Conservation (phyloP, 2,329 filamentous ascomycete species). For the Colletotrichum lini region DNA sequence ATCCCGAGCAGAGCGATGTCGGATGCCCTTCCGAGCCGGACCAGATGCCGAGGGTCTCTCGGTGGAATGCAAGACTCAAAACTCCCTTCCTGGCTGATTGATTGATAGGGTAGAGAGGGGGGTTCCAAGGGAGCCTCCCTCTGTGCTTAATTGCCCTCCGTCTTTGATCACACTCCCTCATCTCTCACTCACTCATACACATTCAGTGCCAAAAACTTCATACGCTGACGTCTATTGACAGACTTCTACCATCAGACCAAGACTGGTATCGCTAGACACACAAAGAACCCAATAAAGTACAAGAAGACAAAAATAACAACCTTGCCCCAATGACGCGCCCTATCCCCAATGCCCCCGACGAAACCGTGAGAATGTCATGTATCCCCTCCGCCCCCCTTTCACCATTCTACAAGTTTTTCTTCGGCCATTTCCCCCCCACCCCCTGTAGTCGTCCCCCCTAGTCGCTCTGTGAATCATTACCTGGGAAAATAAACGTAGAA, state of each 20-base stretch:
- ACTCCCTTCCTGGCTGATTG: too few species aligned
- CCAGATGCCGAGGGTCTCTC: conserved; percentile 3
- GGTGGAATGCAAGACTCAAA: too few species aligned
- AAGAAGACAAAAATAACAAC: conserved; percentile 35
- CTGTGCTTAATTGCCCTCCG: too few species aligned
- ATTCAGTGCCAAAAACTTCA: not conserved
- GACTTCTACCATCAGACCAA: conserved; percentile 31
- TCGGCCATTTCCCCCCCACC: conserved; percentile 13
- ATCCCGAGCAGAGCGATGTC: conserved; percentile 14
- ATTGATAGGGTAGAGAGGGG: too few species aligned
- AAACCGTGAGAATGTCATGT: conserved; percentile 16
- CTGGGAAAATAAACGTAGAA: conserved; percentile 10
- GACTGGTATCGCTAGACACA: conserved; percentile 41
- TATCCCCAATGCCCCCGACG: conserved; percentile 17
- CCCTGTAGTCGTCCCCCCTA: not conserved
- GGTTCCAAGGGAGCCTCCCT: too few species aligned
- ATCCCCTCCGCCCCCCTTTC: conserved; percentile 18
- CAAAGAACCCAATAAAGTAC: conserved; percentile 36
- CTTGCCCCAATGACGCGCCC: conserved; percentile 14
- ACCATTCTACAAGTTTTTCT: conserved; percentile 16
- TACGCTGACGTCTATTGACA: conserved; percentile 40
- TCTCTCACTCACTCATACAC: not conserved
- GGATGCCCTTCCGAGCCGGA: conserved; percentile 11
- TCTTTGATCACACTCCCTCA: not conserved
- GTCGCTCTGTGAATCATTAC: conserved; percentile 14